phyloP scores from a whole-genome alignment of 768 basidiomycete genomes.

The Pleurotus ostreatus region DNA sequence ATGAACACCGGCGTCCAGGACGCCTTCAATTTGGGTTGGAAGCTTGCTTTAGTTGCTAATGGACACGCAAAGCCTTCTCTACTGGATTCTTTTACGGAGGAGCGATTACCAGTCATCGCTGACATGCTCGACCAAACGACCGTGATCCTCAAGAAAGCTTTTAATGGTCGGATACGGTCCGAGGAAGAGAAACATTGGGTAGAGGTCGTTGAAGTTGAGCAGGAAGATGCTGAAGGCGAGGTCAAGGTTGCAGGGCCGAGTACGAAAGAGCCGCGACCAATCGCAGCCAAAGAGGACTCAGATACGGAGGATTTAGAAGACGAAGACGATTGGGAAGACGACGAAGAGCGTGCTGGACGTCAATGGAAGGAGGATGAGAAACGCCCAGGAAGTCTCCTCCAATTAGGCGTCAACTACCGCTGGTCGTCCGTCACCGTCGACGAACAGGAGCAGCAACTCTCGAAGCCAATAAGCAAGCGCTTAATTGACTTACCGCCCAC shows the following conservation, averaged over 20 bases:
- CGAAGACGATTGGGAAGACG: conserved; percentile 3
- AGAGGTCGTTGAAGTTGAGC: conserved; percentile 2
- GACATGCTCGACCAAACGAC: conserved; percentile 31
- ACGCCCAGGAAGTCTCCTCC: conserved; percentile 16
- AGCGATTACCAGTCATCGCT: conserved; percentile 30
- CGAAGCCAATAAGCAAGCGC: not conserved
- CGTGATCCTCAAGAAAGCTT: conserved; percentile 17
- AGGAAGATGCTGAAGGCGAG: not conserved
- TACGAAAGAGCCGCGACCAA: not conserved
- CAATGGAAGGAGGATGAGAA: conserved; percentile 2
- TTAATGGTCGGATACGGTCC: conserved; percentile 6
- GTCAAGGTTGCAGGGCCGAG: not conserved
- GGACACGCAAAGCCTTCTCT: conserved; percentile 18
- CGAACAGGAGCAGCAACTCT: conserved; percentile 21
- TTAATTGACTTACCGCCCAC: not conserved
- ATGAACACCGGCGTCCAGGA: conserved; percentile 29
- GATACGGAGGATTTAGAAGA: not conserved
- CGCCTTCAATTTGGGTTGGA: conserved; percentile 30
- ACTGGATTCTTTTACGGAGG: conserved; percentile 24
- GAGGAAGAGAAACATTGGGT: conserved; percentile 5
- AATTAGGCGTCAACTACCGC: conserved; percentile 31
- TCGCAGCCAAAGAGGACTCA: not conserved
- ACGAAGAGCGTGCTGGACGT: not conserved
- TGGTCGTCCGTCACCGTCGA: conserved; percentile 31
- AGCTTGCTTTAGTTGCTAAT: conserved; percentile 24